These are phyloP conservation scores for Auriscalpium vulgare DNA, from an alignment of 768 basidiomycete genomes.

Conservation along the genomic window DNA sequence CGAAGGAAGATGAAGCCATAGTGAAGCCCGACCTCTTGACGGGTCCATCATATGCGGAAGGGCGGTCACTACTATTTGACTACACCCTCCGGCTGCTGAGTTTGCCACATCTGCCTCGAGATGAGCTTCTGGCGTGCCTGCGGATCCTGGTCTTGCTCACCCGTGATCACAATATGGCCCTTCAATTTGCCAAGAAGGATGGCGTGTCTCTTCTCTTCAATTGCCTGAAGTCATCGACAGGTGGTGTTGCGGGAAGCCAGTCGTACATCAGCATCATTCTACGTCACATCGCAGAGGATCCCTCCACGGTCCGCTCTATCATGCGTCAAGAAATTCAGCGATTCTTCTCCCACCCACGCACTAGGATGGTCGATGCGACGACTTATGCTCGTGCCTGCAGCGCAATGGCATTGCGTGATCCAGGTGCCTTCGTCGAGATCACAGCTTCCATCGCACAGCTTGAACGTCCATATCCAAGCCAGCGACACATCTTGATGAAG, in stretches of 20 bases:
- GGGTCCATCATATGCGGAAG: slow-evolving; percentile 57
- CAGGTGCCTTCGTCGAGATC: slow-evolving; percentile 65
- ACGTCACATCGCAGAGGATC: slow-evolving; percentile 87
- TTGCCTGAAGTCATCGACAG: slow-evolving; percentile 49
- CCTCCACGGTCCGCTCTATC: slow-evolving; percentile 48
- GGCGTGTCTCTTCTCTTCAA: slow-evolving; percentile 61
- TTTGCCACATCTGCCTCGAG: slow-evolving; percentile 56
- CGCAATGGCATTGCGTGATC: slow-evolving; percentile 75
- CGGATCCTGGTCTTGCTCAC: slow-evolving; percentile 83
- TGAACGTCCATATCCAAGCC: slow-evolving; percentile 43
- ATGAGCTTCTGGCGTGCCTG: slow-evolving; percentile 76
- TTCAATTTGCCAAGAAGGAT: slow-evolving; percentile 57
- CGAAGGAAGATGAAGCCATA: slow-evolving; percentile 64
- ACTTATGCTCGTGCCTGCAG: slow-evolving; percentile 72
- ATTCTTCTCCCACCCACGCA: slow-evolving; percentile 69
- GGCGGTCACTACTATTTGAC: slow-evolving; percentile 63
- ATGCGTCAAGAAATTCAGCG: slow-evolving; percentile 82
- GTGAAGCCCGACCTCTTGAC: slow-evolving; percentile 39
- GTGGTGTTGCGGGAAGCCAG: slow-evolving; percentile 55
- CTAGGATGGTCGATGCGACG: slow-evolving; percentile 57
- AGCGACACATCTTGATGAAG: slow-evolving; percentile 23
- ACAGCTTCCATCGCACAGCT: slow-evolving; percentile 68
- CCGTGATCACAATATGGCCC: slow-evolving; percentile 55
- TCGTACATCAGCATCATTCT: slow-evolving; percentile 82
- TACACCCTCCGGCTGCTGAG: slow-evolving; percentile 67